Evolutionary conservation across 2,329 filamentous ascomycete genomes (phyloP), one percentile per base, ranked within the genome.

Genomic region (Epicoccum sorghinum): DNA sequence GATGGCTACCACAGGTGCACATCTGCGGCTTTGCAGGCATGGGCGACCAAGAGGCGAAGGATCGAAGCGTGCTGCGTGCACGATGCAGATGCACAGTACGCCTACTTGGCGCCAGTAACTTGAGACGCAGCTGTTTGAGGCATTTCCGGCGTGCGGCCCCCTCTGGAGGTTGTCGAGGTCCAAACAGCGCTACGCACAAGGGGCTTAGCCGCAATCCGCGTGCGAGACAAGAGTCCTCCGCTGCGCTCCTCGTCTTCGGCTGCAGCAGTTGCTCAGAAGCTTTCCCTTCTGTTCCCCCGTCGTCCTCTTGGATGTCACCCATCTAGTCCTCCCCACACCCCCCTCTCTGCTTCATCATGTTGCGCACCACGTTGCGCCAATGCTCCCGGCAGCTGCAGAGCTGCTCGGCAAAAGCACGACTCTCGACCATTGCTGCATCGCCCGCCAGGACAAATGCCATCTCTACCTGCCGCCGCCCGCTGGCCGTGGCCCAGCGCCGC

Each of bases 321-420:
- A 55, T 64, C 59, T 57, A 57, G 49, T 58, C 44, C 51, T 45
- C 60, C 50, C 52, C 62, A 56, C 40, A 47, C 53, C 43, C 14
- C 35, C 57, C 9, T 9, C 55, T 49, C 47, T 62, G 64, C 62
- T 61, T 47, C 79, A 83, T 77, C 79, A 91, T 91, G 89, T 83
- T 91, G 83, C 86, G 87, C 79, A 84, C 83, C 75, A 85, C 86
- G 64, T 77, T 90, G 65, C 82, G 82, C 69, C 83, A 83, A 77
- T 85, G 85, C 77, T 83, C 86, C 80, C 82, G 82, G 73, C 83
- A 84, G 80, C 83, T 89, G 77, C 80, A 81, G 76, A 80, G 80
- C 77, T 79, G 78, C 74, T 76, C 74, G 62, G 67, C 73, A 65
- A 76, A 70, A 69, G 74, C 77, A 68, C 71, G 66, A 72, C 78